These are phyloP conservation scores for Mycena sp. DNA, from an alignment of 1,284 basidiomycete species.

Conservation along the genomic window DNA sequence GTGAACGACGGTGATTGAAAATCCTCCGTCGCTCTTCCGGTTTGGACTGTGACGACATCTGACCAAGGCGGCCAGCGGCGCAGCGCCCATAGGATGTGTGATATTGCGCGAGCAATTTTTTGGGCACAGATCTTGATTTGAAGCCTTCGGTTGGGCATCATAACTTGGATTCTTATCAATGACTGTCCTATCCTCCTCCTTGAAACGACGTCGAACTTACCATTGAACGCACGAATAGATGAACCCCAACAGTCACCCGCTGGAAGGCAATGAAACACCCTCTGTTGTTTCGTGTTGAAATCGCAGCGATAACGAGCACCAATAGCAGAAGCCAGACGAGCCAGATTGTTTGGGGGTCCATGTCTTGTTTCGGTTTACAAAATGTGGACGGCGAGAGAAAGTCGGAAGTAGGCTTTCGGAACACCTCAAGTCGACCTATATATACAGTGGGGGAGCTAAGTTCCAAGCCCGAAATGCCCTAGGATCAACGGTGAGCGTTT, in stretches of 20 bases:
- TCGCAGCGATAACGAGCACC: neutral
- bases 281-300: constrained; percentile 11
- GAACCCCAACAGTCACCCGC: constrained; percentile 6
- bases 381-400: no score
- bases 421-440: constrained; percentile 8
- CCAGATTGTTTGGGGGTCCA: constrained; percentile 12
- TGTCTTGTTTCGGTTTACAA: neutral
- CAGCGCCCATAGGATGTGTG: neutral
- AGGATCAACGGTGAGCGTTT: neutral
- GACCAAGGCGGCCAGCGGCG: neutral
- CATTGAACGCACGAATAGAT: neutral
- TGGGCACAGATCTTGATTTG: constrained; percentile 1
- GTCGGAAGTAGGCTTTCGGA: neutral
- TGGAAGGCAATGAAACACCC: constrained; percentile 6
- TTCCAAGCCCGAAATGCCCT: neutral
- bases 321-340: neutral
- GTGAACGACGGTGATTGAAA: constrained; percentile 1
- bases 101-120: neutral
- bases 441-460: neutral
- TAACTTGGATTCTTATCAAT: constrained; percentile 22
- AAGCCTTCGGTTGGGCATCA: neutral
- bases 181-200: no score
- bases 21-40: neutral
- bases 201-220: constrained; percentile 1
- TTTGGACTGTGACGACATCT: neutral